phyloP scores from a whole-genome alignment of 2,329 filamentous ascomycete genomes.

The Ophiostoma perfectum region DNA sequence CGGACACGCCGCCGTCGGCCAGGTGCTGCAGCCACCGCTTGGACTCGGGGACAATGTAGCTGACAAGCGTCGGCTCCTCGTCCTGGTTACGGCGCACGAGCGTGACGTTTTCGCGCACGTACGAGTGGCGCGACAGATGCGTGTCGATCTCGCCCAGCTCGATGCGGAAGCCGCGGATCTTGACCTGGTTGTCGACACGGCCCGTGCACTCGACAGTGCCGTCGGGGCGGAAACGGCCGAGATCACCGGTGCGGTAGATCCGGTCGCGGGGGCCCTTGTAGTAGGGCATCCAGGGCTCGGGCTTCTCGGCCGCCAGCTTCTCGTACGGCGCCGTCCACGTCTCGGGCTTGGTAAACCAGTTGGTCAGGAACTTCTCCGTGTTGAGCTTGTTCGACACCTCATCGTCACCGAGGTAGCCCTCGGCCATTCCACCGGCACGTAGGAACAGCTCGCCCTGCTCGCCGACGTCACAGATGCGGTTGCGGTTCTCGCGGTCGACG shows the following conservation, averaged over 20 bases:
- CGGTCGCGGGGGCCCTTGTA: conserved; percentile 54
- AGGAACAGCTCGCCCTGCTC: conserved; percentile 82
- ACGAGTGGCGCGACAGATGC: conserved; percentile 66
- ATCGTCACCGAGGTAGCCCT: conserved; percentile 48
- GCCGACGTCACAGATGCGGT: conserved; percentile 68
- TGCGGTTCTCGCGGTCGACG: conserved; percentile 62
- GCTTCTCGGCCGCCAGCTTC: conserved; percentile 43
- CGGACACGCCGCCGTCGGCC: conserved; percentile 46
- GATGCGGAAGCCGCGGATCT: conserved; percentile 92
- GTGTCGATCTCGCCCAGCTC: conserved; percentile 91
- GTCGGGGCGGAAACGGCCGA: conserved; percentile 65
- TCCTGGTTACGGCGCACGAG: conserved; percentile 76
- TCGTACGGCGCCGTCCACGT: conserved; percentile 38
- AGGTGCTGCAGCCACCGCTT: conserved; percentile 57
- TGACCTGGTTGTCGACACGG: conserved; percentile 73
- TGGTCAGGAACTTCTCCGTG: conserved; percentile 69
- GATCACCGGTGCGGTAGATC: conserved; percentile 80
- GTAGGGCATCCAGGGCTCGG: conserved; percentile 44
- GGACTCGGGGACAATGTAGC: conserved; percentile 81
- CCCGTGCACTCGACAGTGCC: conserved; percentile 72
- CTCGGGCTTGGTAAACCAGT: conserved; percentile 76
- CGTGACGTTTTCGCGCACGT: conserved; percentile 81
- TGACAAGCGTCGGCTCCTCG: conserved; percentile 81
- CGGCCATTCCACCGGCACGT: conserved; percentile 74
- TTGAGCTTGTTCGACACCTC: conserved; percentile 56